A percentile compares a stretch with the other conserved stretches of the same genome.
Conservation (phyloP, 495 filamentous ascomycete species). For the Neurospora terricola region DNA sequence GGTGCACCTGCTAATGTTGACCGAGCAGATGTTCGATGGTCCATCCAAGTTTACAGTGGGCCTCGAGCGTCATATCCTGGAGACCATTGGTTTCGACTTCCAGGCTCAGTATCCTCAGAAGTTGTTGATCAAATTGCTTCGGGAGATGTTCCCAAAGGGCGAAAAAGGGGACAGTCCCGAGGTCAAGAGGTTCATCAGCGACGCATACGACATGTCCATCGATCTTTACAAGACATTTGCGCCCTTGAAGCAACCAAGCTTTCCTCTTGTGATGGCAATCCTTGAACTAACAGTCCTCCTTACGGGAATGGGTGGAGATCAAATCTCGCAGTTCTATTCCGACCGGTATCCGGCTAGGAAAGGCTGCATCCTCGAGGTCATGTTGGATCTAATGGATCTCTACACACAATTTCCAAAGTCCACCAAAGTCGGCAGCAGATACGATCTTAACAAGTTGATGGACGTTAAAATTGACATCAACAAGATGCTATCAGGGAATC, state of each 20-base stretch:
- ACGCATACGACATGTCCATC: conserved; percentile 70
- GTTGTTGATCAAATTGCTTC: conserved; percentile 63
- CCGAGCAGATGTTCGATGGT: conserved; percentile 60
- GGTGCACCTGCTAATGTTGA: conserved; percentile 5
- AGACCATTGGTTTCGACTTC: conserved; percentile 87
- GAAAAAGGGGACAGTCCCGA: background rate
- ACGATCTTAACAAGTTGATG: conserved; percentile 66
- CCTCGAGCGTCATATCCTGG: conserved; percentile 88
- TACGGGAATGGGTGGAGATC: conserved; percentile 37
- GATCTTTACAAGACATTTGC: conserved; percentile 90
- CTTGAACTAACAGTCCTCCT: conserved; percentile 70
- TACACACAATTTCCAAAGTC: conserved; percentile 65
- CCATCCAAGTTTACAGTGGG: conserved; percentile 70
- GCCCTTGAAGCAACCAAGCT: conserved; percentile 75
- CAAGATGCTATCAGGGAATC: conserved; percentile 46
- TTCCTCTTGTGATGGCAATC: conserved; percentile 70
- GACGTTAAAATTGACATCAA: conserved; percentile 79
- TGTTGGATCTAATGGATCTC: conserved; percentile 78
- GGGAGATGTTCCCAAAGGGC: conserved; percentile 32
- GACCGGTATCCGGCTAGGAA: conserved; percentile 25
- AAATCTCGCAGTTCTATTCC: conserved; percentile 36
- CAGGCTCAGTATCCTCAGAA: conserved; percentile 83
- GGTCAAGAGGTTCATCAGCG: conserved; percentile 40
- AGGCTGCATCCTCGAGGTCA: conserved; percentile 69
- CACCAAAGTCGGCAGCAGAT: conserved; percentile 62